phyloP scores from a whole-genome alignment of 371 early-diverging fungal species.

The Mucor plumbeus region DNA sequence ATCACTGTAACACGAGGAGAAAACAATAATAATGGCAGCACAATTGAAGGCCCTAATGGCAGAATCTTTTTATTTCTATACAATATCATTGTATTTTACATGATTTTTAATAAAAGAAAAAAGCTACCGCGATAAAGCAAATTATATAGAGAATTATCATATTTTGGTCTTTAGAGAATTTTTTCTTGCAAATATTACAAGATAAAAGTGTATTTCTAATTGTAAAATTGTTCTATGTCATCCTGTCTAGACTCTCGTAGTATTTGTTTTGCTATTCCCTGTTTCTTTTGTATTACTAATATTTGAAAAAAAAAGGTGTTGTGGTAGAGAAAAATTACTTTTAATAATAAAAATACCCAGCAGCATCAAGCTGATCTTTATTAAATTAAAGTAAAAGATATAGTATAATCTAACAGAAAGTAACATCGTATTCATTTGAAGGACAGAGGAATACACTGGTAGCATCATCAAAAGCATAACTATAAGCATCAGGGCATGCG shows the following conservation, averaged over 20 bases:
- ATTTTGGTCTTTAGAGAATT: not conserved
- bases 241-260: no score
- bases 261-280: no score
- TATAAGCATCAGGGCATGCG: constrained; percentile 56
- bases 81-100: not conserved
- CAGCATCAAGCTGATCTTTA: constrained; percentile 17
- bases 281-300: no score
- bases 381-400: not conserved
- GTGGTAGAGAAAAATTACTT: no score
- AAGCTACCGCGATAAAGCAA: not conserved
- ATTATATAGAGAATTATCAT: not conserved
- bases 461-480: constrained; percentile 60
- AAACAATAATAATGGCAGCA: not conserved
- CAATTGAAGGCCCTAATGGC: not conserved
- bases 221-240: no score
- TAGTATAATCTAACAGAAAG: constrained; percentile 39
- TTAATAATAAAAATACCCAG: not conserved
- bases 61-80: not conserved
- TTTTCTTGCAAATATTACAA: not conserved
- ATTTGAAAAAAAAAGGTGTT: no score
- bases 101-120: not conserved
- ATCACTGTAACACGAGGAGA: not conserved
- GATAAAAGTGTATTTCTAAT: no score
- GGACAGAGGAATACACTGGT: constrained; percentile 48
- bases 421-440: constrained; percentile 46